Evolutionary conservation across 495 filamentous ascomycete species (phyloP), one percentile per base, ranked within the genome.

Genomic region (Friedmanniomyces simplex): DNA sequence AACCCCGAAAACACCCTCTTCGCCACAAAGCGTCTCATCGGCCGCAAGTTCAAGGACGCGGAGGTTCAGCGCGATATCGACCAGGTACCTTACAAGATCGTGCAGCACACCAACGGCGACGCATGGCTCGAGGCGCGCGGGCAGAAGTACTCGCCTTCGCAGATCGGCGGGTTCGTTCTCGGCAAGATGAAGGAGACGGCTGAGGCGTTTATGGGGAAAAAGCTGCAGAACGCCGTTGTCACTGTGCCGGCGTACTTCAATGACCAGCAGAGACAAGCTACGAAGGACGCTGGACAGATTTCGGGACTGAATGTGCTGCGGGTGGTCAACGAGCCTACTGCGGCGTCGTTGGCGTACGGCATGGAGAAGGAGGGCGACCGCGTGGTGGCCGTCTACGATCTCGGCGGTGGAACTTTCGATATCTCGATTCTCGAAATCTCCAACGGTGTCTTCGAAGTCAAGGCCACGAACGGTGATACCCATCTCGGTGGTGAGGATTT

Each of bases 361-460:
- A 64, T 74, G 24, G 71, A 74, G 63, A 74, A 74, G 62, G 65
- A 63, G 48, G 48, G 62, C 25, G 50, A 70, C 58, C 61, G 68
- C 26, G 75, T 97, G 55, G 62, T 74, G 55, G 64, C 72, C 42
- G 69, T 73, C 63, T 73, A 71, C 67, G 93, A 98, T 83, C 79
- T 98, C 61, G 93, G 93, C 76, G 93, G 94, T 85, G 94, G 94
- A 83, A 97, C 93, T 66, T 99, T 99, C 74, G 93, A 99, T 94
- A 91, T 99, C 54, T 96, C 91, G 52, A 88, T 99, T 63, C 82
- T 99, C 32, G 94, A 91, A 41, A 95, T 97, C 62, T 91, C 97
- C 66, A 78, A 91, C 69, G 94, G 94, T 72, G 89, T 96, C 63
- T 99, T 99, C 73, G 94, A 99, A 78, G 94, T 99, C 64, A 77